Base-by-base conservation (phyloP, 495 filamentous ascomycete species). In the Lepidopterella palustris region DNA sequence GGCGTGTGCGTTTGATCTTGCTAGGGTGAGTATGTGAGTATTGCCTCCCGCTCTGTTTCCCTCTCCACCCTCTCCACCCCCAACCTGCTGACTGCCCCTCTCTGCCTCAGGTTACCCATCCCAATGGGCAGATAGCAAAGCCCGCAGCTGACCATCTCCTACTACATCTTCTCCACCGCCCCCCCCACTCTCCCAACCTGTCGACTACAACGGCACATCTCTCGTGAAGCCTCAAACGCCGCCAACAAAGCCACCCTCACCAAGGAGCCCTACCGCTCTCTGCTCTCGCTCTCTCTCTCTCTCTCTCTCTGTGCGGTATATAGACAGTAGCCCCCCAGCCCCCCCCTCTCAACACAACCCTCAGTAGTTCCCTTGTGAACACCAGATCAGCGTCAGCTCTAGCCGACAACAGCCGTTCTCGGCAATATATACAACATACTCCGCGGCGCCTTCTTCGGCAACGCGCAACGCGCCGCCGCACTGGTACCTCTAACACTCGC, bases 151-250 rank as follows among this genome's bases (percentile, higher is more conserved):
- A 73, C 71, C 0, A 74, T 81, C 6, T 74, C 76, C 0, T 68
- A 84, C 49, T 85, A 86, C 52, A 84, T 85, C 64, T 86, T 81
- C 82, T 79, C 77, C 21, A 80, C 84, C 47, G 82, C 86, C 51
- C 84, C 84, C 0, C 74, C 81, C 2, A 47, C 78, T 20, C 55
- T 85, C 20, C 82, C n/a, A n/a, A n/a, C n/a, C n/a, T n/a, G n/a
- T n/a, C n/a, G n/a, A n/a, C n/a, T n/a, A n/a, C n/a, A n/a, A n/a
- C n/a, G n/a, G n/a, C n/a, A n/a, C n/a, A n/a, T n/a, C n/a, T n/a
- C n/a, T n/a, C n/a, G n/a, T n/a, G n/a, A n/a, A n/a, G n/a, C n/a
- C n/a, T n/a, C n/a, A n/a, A n/a, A n/a, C n/a, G n/a, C n/a, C n/a
- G n/a, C n/a, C n/a, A n/a, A n/a, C n/a, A n/a, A n/a, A n/a, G n/a